Base-by-base conservation (phyloP, 2,329 filamentous ascomycete species). In the Zymoseptoria passerinii region DNA sequence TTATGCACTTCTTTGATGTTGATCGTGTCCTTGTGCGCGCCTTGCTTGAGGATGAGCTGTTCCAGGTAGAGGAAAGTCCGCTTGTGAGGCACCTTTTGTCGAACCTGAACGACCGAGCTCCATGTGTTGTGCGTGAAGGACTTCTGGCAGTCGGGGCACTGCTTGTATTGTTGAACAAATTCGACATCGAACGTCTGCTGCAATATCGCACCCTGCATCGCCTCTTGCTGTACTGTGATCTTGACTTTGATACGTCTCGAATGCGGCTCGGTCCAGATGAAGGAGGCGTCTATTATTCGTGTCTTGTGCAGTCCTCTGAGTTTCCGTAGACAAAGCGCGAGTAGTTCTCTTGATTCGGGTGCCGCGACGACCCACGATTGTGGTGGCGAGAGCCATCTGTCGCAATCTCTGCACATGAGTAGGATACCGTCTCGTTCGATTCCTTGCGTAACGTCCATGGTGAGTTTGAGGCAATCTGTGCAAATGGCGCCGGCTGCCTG, bases 241-340 rank as follows among this genome's bases (percentile, higher is more conserved):
- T 96, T 96, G 73, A 97, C 86, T 76, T 92, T 95, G 64, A 97
- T 82, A 72, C 94, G 82, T 70, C 90, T 82, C 68, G 92, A 96
- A 77, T 99, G 94, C 9, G 94, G 92, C 75, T 99, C 94, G 1
- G 94, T 99, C 94, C 94, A 99, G 71, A 97, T 89, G 72, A 97
- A 99, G 68, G 85, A 89, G 52, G 94, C 94, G 72, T 99, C 94
- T 69, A 96, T 92, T 69, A 99, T 94, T 61, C 94, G 83, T 66
- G 95, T 89, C 78, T 94, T 95, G 73, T 87, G 85, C 63, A 99
- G 77, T 28, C 92, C 92, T 63, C 89, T 81, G 63, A 99, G 77
- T 74, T 94, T 95, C 71, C 90, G 87, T 65, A 99, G 80, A 75
- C 94, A 99, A 52, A 99, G 78, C 5, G 94, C 92, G 55, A 99